A percentile compares a stretch with the other conserved stretches of the same genome.
These are phyloP conservation scores for Cystobasidiopsis lactophilus DNA, from an alignment of 768 basidiomycete species.

Conservation along the genomic window DNA sequence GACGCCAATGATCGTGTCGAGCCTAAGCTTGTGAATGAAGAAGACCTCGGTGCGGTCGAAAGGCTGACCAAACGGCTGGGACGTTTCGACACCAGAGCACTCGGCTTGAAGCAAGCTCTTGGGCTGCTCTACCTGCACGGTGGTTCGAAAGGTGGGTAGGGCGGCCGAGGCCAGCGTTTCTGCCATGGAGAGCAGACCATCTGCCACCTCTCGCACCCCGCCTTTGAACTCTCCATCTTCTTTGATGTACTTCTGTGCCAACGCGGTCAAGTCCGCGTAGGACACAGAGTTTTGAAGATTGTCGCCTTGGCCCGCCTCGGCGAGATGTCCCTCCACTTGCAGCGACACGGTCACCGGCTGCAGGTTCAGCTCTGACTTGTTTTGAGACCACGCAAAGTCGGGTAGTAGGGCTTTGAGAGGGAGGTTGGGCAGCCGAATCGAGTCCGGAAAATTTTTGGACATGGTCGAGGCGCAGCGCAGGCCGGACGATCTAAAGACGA, in stretches of 20 bases:
- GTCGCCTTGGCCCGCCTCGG: slow-evolving; percentile 7
- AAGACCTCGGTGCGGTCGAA: slow-evolving; percentile 30
- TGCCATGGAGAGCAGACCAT: neutral
- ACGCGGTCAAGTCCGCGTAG: slow-evolving; percentile 3
- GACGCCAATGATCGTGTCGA: slow-evolving; percentile 39
- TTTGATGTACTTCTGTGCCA: neutral
- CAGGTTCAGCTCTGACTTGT: neutral
- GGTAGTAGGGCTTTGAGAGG: neutral
- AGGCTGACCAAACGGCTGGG: neutral
- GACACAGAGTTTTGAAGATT: slow-evolving; percentile 4
- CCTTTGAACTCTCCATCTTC: neutral
- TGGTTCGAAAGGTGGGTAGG: neutral
- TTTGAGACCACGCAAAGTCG: neutral
- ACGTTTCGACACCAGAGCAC: neutral
- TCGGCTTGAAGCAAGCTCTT: slow-evolving; percentile 8
- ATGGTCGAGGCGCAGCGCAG: too few species aligned
- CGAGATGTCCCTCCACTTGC: slow-evolving; percentile 1
- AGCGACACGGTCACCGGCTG: slow-evolving; percentile 3
- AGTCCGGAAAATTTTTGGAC: too few species aligned
- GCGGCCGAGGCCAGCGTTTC: neutral
- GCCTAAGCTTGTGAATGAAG: slow-evolving; percentile 23
- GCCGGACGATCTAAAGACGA: too few species aligned
- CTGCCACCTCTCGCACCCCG: neutral
- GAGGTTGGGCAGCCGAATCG: neutral
- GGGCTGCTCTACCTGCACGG: slow-evolving; percentile 1